These are phyloP conservation scores for Nothopassalora personata DNA, from an alignment of 2,329 filamentous ascomycete species.

Conservation along the genomic window DNA sequence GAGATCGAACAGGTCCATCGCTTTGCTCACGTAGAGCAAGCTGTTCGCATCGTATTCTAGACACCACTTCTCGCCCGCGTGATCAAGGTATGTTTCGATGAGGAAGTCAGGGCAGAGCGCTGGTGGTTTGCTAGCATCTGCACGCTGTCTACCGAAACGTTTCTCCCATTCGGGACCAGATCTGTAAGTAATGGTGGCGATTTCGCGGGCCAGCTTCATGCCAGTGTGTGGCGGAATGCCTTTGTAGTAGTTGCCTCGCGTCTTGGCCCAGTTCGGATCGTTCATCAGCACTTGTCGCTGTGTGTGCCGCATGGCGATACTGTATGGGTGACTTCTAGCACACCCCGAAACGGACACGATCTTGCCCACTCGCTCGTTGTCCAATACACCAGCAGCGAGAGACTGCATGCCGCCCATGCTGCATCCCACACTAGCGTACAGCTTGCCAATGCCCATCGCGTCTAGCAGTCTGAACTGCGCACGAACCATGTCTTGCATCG, in stretches of 20 bases:
- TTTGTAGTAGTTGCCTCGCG: conserved; percentile 82
- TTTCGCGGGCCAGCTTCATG: conserved; percentile 97
- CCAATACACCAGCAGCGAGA: conserved; percentile 77
- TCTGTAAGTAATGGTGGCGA: conserved; percentile 94
- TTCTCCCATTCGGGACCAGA: conserved; percentile 97
- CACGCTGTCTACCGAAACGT: conserved; percentile 80
- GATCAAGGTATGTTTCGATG: conserved; percentile 96
- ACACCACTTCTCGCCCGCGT: conserved; percentile 97
- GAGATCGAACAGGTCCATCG: conserved; percentile 97
- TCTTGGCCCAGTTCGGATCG: conserved; percentile 80
- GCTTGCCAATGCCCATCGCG: conserved; percentile 64
- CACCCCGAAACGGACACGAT: conserved; percentile 90
- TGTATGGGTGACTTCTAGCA: conserved; percentile 91
- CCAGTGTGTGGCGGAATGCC: conserved; percentile 84
- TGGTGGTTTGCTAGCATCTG: conserved; percentile 78
- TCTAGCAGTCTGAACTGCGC: conserved; percentile 90
- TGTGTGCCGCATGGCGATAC: conserved; percentile 96
- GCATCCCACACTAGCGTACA: conserved; percentile 89
- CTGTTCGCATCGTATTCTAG: conserved; percentile 95
- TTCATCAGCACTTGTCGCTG: conserved; percentile 98
- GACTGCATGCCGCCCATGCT: conserved; percentile 99
- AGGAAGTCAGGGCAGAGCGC: conserved; percentile 96
- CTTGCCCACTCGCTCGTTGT: conserved; percentile 72
- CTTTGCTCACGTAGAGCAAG: conserved; percentile 92
- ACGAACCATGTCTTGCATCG: conserved; percentile 94